Evolutionary conservation across 164 flowering plant genomes (phyloP), one percentile per base, ranked within the genome.

Genomic region (Vitis cinerea): DNA sequence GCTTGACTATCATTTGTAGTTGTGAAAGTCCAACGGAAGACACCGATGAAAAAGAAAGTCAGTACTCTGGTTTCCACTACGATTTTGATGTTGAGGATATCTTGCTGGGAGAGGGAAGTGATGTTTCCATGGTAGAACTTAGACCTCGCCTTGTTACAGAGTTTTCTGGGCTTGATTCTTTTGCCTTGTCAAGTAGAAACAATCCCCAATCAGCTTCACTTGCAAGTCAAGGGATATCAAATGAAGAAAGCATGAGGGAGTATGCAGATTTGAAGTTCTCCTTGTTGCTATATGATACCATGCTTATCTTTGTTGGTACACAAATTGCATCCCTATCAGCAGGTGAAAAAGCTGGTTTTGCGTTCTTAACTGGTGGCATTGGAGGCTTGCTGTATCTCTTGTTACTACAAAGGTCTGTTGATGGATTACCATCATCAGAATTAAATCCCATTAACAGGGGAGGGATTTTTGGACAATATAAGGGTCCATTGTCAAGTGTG

Each of bases 191-290:
- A 13, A 72, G 55, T 44, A 56, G 59, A 52, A 72, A 57, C 58
- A 10, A 65, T 47, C 61, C 75, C 2, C 71, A 65, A 52, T 63
- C 83, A 29, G 64, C 69, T n/a, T 72, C 77, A 16, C 55, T 50
- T 11, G 8, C 47, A 19, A 59, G 27, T 47, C 65, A 48, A 8
- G 65, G 14, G 17, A 67, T 74, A 48, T 81, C 88, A 50, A 83
- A 78, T 31, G 90, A 92, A 72, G 89, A 88, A 73, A 86, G 89
- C 86, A 88, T 94, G 98, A 83, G 59, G 71, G 97, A 92, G 63
- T 94, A 94, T 71, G 79, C 82, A 65, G 84, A 92, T 69, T 75
- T 94, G 72, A 94, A 94, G 79, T 50, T 80, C 64, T 92, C 98
- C 37, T 75, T 94, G 76, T 72, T 94, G 56, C 75, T 89, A 4